A percentile compares a stretch with the other conserved stretches of the same genome.
phyloP scores from a whole-genome alignment of 768 basidiomycete species.

The Boletus barrowsii region DNA sequence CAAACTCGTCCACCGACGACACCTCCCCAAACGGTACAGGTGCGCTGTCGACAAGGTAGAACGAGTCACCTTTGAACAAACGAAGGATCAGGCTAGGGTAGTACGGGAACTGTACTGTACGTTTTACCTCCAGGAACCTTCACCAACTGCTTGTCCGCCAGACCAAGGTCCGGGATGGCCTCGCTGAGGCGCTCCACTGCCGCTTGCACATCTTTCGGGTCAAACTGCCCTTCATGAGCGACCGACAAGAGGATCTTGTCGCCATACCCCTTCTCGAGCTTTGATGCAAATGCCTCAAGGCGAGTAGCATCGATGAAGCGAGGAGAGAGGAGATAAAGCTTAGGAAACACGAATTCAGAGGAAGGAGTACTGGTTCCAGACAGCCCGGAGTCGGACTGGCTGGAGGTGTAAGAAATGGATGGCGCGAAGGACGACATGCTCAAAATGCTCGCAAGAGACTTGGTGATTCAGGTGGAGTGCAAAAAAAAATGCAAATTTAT shows the following conservation, averaged over 20 bases:
- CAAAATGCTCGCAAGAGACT: constrained; percentile 2
- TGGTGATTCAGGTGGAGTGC: neutral
- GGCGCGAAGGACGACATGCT: constrained; percentile 15
- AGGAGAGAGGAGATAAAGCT: constrained; percentile 25
- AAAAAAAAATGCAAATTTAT: constrained; percentile 25
- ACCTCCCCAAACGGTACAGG: constrained; percentile 6
- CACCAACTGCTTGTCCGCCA: constrained; percentile 8
- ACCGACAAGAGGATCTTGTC: constrained; percentile 26
- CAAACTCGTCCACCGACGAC: constrained; percentile 16
- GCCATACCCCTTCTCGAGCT: constrained; percentile 27
- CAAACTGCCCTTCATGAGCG: constrained; percentile 10
- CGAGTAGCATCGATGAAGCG: constrained; percentile 6
- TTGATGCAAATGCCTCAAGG: constrained; percentile 17
- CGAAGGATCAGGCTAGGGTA: neutral
- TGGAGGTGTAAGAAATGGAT: constrained; percentile 13
- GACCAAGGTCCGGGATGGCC: constrained; percentile 9
- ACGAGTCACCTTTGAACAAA: constrained; percentile 1
- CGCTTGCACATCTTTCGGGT: constrained; percentile 7
- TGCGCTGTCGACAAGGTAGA: constrained; percentile 19
- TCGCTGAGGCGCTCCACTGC: constrained; percentile 10
- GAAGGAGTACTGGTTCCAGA: constrained; percentile 24
- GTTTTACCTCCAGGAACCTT: constrained; percentile 23
- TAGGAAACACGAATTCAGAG: constrained; percentile 22
- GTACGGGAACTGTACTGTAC: neutral
- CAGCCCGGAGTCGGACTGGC: constrained; percentile 12